These are phyloP conservation scores for Ustilago crameri DNA, from an alignment of 1,284 basidiomycete species.

Conservation along the genomic window DNA sequence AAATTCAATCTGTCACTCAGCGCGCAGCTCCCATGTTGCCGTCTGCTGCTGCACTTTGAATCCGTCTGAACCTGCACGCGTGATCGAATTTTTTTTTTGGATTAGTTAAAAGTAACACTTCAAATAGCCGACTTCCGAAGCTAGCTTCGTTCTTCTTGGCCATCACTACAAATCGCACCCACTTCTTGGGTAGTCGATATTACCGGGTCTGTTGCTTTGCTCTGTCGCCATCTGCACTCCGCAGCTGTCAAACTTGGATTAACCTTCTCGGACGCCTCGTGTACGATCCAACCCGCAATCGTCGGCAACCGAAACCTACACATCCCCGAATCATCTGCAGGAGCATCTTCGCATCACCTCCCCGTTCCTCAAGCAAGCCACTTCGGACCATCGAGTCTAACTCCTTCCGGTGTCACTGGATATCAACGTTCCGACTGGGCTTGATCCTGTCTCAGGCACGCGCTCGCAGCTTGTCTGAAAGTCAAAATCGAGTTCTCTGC, in stretches of 20 bases:
- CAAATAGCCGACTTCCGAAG: conserved; percentile 29
- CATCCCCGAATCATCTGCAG: conserved; percentile 1
- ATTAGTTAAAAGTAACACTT: conserved; percentile 7
- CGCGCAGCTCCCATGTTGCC: conserved; percentile 5
- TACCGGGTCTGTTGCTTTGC: too few relatives aligned
- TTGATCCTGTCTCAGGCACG: too few relatives aligned
- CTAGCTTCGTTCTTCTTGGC: conserved; percentile 1
- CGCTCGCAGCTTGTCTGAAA: too few relatives aligned
- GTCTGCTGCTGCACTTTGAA: not conserved
- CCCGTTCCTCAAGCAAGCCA: conserved; percentile 1
- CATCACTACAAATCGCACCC: conserved; percentile 11
- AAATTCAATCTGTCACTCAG: conserved; percentile 1
- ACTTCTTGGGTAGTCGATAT: not conserved
- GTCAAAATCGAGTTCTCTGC: not conserved
- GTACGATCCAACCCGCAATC: not conserved
- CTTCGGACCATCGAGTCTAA: not conserved
- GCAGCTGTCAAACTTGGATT: not conserved
- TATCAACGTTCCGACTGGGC: too few relatives aligned
- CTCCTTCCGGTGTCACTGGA: too few relatives aligned
- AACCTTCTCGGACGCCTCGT: not conserved
- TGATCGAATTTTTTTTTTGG: not conserved
- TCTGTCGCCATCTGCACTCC: conserved; percentile 2
- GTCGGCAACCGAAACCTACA: not conserved
- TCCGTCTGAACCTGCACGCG: not conserved
- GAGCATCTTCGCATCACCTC: not conserved